Evolutionary conservation across 495 filamentous ascomycete species (phyloP).

Genomic region (Penicillium atrosanguineum): DNA sequence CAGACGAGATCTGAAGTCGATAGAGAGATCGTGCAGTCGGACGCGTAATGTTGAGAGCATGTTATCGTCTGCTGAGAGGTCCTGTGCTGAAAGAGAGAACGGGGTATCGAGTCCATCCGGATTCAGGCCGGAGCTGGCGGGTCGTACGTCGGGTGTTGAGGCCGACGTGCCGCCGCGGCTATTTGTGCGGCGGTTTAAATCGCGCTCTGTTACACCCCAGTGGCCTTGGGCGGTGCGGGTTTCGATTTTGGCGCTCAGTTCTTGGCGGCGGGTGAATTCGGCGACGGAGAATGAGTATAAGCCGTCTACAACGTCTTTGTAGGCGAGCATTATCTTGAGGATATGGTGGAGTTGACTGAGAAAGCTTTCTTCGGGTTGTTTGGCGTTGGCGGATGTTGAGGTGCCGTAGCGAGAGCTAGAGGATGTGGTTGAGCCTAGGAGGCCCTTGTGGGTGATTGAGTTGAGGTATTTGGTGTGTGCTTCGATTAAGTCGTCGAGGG

Average conservation of each 20-base stretch:
- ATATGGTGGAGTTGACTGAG: slow-evolving; percentile 88
- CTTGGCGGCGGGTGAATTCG: slow-evolving; percentile 89
- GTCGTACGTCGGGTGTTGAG: slow-evolving; percentile 31
- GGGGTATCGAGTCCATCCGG: slow-evolving; percentile 32
- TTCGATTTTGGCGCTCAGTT: slow-evolving; percentile 70
- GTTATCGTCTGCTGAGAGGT: slow-evolving; percentile 52
- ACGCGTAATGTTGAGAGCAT: slow-evolving; percentile 74
- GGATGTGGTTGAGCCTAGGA: slow-evolving; percentile 67
- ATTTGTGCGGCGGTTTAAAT: slow-evolving; percentile 33
- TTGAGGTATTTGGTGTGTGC: slow-evolving; percentile 90
- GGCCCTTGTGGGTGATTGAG: slow-evolving; percentile 92
- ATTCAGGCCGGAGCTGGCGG: slow-evolving; percentile 25
- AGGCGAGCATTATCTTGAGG: slow-evolving; percentile 88
- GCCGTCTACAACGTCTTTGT: slow-evolving; percentile 90
- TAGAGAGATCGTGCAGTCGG: slow-evolving; percentile 66
- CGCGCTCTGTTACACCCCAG: slow-evolving; percentile 63
- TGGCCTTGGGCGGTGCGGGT: slow-evolving; percentile 57
- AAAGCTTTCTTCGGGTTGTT: slow-evolving; percentile 74
- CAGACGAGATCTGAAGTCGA: slow-evolving; percentile 70
- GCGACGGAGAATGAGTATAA: slow-evolving; percentile 91
- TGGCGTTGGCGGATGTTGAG: slow-evolving; percentile 41
- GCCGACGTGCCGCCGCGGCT: slow-evolving; percentile 27
- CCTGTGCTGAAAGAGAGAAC: slow-evolving; percentile 27
- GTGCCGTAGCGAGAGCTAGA: slow-evolving; percentile 27
- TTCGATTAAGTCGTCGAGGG: slow-evolving; percentile 89